Evolutionary conservation across 164 flowering plant species (phyloP).

Genomic region (Umbellularia californica): DNA sequence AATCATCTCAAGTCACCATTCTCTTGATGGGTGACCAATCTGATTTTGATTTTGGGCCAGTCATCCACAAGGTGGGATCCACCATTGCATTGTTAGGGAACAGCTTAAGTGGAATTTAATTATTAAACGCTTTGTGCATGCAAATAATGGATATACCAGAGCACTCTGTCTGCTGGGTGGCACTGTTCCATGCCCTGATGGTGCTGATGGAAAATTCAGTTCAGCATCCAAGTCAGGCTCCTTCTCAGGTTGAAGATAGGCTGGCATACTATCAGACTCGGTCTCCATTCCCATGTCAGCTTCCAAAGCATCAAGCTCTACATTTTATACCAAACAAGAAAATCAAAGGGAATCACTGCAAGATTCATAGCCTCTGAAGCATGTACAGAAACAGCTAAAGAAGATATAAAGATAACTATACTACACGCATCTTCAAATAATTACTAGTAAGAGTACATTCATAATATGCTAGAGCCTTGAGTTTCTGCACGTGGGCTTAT

Average conservation of each 20-base stretch:
- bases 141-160: slow-evolving; percentile 39
- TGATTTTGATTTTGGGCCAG: too few relatives aligned
- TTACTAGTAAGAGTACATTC: too few relatives aligned
- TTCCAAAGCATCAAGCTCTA: slow-evolving; percentile 98
- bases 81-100: not conserved
- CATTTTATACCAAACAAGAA: not conserved
- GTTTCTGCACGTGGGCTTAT: not conserved
- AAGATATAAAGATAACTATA: too few relatives aligned
- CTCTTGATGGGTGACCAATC: not conserved
- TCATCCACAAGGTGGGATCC: not conserved
- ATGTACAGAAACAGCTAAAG: too few relatives aligned
- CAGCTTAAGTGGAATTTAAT: not conserved
- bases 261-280: slow-evolving; percentile 76
- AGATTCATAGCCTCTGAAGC: too few relatives aligned
- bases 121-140: not conserved
- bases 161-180: slow-evolving; percentile 47
- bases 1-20: not conserved
- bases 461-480: too few relatives aligned
- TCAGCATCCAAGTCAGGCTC: slow-evolving; percentile 70
- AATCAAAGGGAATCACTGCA: not conserved
- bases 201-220: slow-evolving; percentile 87
- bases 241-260: slow-evolving; percentile 84
- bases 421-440: too few relatives aligned
- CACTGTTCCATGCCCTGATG: slow-evolving; percentile 38
- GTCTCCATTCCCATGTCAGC: slow-evolving; percentile 87